Base-by-base conservation (phyloP, 805 yeast genomes). In the Ogataea allantospora region DNA sequence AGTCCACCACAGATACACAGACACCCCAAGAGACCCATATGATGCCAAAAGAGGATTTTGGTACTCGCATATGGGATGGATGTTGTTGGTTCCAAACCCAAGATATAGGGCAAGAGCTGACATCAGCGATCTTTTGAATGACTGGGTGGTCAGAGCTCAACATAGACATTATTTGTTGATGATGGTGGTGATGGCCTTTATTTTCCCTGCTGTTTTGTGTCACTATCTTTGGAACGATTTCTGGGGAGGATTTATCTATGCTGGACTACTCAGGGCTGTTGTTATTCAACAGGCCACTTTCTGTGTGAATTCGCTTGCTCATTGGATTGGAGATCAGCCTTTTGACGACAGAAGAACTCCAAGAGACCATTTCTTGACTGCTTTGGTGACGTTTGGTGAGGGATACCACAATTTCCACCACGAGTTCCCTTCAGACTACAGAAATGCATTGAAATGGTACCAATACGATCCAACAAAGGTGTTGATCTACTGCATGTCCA, bases 361-460 rank as follows among this genome's bases (percentile, higher is more conserved):
- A 51, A 75, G 93, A 66, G 91, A 85, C 64, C 88, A 83, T 62
- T 75, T 78, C 58, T 55, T 85, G 46, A 83, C 93, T 34, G 93
- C 93, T 4, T 66, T 84, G 43, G 88, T 83, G 42, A 85, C 95
- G 0, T 83, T 84, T 55, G 95, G 95, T 63, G 95, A 85, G 66
- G 95, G 95, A 47, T 83, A 84, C 71, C 93, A 85, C 58, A 85
- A 85, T 66, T 85, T 84, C 78, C 95, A 85, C 63, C 95, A 85
- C 62, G 95, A 84, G 69, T 85, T 84, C 74, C 93, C 95, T 54
- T 75, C 86, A 13, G 95, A 85, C 66, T 85, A 84, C 74, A 78
- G 95, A 75, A 84, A 84, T 58, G 93, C 93, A 24, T 72, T 84
- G 58, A 81, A 78, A 59, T 84, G 93, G 93, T 84, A 80, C 70